Percentiles rank a stretch among this genome's conserved stretches.
Evolutionary conservation across 2,329 filamentous ascomycete species (phyloP).

Genomic region (Aspergillus nomiae): DNA sequence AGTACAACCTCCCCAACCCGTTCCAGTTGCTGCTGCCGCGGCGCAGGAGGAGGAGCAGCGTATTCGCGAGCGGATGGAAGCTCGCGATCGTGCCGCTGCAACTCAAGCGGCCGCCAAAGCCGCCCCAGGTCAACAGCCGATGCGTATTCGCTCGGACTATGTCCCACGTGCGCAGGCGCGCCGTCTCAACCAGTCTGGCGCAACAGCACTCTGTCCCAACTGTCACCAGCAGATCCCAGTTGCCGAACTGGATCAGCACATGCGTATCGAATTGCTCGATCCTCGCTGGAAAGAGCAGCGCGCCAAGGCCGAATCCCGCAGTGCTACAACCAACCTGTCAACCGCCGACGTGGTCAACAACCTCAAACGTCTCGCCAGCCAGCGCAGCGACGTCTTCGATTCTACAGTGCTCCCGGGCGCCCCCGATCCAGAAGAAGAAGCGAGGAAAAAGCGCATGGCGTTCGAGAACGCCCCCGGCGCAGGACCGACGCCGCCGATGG

Average conservation of each 20-base stretch:
- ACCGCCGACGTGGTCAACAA: constrained; percentile 90
- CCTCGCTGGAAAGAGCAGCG: constrained; percentile 96
- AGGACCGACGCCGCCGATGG: constrained; percentile 28
- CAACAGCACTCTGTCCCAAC: constrained; percentile 77
- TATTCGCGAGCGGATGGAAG: constrained; percentile 60
- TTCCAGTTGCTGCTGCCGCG: constrained; percentile 31
- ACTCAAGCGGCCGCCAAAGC: constrained; percentile 76
- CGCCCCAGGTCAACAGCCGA: constrained; percentile 58
- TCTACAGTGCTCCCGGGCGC: constrained; percentile 51
- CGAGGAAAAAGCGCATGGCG: constrained; percentile 75
- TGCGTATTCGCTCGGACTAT: constrained; percentile 94
- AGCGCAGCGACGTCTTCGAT: constrained; percentile 86
- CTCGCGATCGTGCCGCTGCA: constrained; percentile 67
- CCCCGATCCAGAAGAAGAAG: constrained; percentile 71
- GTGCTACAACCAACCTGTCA: constrained; percentile 81
- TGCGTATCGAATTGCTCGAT: constrained; percentile 92
- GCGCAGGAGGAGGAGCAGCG: constrained; percentile 62
- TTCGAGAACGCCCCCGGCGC: constrained; percentile 30
- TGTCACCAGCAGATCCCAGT: constrained; percentile 88
- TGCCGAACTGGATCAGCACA: constrained; percentile 86
- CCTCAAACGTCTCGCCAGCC: constrained; percentile 88
- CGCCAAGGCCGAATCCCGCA: constrained; percentile 81
- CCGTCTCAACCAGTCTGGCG: constrained; percentile 66
- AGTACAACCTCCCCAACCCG: constrained; percentile 30
- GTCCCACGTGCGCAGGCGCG: constrained; percentile 79